Conservation (phyloP, 2,329 filamentous ascomycete genomes). For the Nannizzia gypsea region DNA sequence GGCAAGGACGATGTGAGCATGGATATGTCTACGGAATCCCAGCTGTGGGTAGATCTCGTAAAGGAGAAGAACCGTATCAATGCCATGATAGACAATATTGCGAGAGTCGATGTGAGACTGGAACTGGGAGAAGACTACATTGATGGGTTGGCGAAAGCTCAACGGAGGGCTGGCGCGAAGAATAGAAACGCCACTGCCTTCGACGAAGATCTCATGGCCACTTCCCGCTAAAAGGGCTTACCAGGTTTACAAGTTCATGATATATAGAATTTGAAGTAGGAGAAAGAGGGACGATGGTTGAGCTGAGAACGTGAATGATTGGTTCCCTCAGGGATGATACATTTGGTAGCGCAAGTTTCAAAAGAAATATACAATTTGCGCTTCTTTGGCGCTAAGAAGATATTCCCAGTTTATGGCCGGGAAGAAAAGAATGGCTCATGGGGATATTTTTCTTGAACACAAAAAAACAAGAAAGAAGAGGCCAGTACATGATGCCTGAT, state of each 20-base stretch:
- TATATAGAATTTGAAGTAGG: neutral
- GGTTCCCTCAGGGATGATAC: neutral
- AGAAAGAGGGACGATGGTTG: neutral
- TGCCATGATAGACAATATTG: conserved; percentile 40
- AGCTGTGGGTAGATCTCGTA: conserved; percentile 25
- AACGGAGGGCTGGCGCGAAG: conserved; percentile 25
- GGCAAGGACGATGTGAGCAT: conserved; percentile 24
- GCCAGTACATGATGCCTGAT: neutral
- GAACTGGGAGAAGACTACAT: conserved; percentile 49
- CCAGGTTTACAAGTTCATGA: neutral
- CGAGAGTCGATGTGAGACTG: conserved; percentile 44
- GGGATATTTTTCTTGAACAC: neutral
- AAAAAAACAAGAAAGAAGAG: neutral
- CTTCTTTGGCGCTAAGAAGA: neutral
- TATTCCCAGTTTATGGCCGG: neutral
- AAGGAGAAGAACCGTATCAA: conserved; percentile 41
- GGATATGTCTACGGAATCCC: neutral
- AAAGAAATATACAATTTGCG: neutral
- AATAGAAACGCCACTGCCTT: conserved; percentile 17
- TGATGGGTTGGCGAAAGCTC: conserved; percentile 39
- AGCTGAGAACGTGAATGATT: neutral
- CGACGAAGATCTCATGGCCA: conserved; percentile 33
- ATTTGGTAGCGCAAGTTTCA: neutral
- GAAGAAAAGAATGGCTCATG: neutral
- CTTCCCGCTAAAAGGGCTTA: neutral